These are phyloP conservation scores for Lentinula edodes DNA, from an alignment of 768 basidiomycete genomes.

Conservation along the genomic window DNA sequence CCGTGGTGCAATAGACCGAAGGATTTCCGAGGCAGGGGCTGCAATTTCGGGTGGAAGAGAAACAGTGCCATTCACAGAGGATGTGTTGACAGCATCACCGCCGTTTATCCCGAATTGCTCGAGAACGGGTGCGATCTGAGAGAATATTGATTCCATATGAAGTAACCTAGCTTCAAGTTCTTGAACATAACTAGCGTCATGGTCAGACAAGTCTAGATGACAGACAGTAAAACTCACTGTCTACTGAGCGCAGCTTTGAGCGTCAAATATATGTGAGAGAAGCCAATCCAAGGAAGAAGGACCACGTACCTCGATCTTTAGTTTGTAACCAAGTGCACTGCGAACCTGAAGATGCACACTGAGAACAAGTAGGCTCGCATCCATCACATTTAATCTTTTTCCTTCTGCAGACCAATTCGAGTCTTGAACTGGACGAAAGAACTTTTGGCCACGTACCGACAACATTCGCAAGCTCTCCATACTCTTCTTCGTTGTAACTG, in stretches of 20 bases:
- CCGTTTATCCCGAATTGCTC: conserved; percentile 62
- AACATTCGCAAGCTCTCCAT: conserved; percentile 88
- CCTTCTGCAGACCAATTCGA: conserved; percentile 40
- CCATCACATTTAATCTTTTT: conserved; percentile 96
- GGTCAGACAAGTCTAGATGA: conserved; percentile 12
- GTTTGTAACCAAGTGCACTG: conserved; percentile 89
- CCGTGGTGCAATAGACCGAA: conserved; percentile 28
- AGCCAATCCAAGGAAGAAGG: background rate
- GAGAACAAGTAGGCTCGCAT: conserved; percentile 79
- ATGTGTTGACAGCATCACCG: conserved; percentile 31
- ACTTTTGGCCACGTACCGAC: conserved; percentile 49
- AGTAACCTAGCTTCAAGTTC: conserved; percentile 84
- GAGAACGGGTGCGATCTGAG: conserved; percentile 74
- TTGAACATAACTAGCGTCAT: conserved; percentile 69
- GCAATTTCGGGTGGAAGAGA: conserved; percentile 24
- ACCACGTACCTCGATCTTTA: conserved; percentile 53
- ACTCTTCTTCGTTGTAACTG: conserved; percentile 77
- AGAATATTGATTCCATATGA: conserved; percentile 85
- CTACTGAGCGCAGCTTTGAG: conserved; percentile 68
- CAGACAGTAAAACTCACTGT: conserved; percentile 52
- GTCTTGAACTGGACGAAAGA: conserved; percentile 13
- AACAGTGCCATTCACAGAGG: conserved; percentile 19
- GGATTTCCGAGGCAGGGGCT: conserved; percentile 29
- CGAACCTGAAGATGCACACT: conserved; percentile 68
- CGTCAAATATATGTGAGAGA: background rate